A percentile compares a stretch with the other conserved stretches of the same genome.
These are phyloP conservation scores for Rhododendron griersonianum DNA, from an alignment of 148 eudicot species.

Conservation along the genomic window DNA sequence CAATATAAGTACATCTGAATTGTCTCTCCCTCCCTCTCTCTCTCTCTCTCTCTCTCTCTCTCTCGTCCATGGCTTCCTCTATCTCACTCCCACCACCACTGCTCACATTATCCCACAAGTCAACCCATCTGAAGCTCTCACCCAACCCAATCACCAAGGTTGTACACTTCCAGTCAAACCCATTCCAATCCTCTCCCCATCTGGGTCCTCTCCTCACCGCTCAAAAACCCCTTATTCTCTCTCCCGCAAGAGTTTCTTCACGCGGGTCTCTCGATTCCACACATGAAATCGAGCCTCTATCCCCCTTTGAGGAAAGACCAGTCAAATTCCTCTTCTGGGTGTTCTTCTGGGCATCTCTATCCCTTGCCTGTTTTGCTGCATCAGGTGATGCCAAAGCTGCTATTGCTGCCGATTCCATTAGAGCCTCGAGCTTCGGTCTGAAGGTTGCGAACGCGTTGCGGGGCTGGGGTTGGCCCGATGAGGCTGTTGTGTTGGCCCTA, in stretches of 20 bases:
- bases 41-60: constrained; percentile 23
- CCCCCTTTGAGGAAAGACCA: constrained; percentile 34
- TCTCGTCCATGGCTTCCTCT: constrained; percentile 25
- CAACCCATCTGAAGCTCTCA: constrained; percentile 10
- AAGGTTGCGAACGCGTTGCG: constrained; percentile 61
- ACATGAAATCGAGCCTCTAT: constrained; percentile 19
- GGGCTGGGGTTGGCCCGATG: constrained; percentile 83
- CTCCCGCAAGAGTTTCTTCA: constrained; percentile 29
- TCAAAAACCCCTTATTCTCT: constrained; percentile 8
- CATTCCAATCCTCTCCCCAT: constrained; percentile 16
- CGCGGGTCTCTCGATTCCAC: constrained; percentile 17
- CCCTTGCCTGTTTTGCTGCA: constrained; percentile 62
- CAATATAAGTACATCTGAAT: not conserved
- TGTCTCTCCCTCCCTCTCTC: constrained; percentile 16
- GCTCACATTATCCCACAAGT: constrained; percentile 7
- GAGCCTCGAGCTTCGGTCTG: constrained; percentile 78
- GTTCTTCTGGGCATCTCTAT: constrained; percentile 73
- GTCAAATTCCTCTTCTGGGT: constrained; percentile 69
- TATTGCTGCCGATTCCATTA: constrained; percentile 47
- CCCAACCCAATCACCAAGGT: constrained; percentile 8
- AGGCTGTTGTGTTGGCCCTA: constrained; percentile 69
- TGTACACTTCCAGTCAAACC: constrained; percentile 11
- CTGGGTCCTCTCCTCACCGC: constrained; percentile 17
- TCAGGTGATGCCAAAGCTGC: constrained; percentile 58
- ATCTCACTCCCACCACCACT: constrained; percentile 1